Conservation (phyloP, 257 asterid species). For the Solanum rostratum region DNA sequence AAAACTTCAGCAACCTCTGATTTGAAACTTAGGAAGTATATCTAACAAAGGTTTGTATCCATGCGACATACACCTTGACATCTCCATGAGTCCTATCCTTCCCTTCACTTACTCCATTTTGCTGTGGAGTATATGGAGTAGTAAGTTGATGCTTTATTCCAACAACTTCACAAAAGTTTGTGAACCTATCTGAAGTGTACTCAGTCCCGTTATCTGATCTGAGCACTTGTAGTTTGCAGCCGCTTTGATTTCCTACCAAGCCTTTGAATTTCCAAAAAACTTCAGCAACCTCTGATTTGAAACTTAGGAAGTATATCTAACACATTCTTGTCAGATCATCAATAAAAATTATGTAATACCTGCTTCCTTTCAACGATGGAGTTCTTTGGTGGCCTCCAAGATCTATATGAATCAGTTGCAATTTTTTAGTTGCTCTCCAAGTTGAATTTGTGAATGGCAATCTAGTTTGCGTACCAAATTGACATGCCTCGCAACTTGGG, state of each 20-base stretch:
- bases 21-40: too few relatives aligned
- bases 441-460: background rate
- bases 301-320: background rate
- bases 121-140: background rate
- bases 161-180: background rate
- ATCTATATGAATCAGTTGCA: background rate
- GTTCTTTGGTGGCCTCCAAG: background rate
- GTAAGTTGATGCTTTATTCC: slow-evolving; percentile 1
- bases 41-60: too few relatives aligned
- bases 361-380: background rate
- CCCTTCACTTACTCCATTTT: slow-evolving; percentile 6
- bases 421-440: background rate
- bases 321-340: background rate
- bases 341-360: background rate
- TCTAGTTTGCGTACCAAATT: background rate
- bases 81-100: background rate
- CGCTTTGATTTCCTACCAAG: too few relatives aligned
- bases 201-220: background rate
- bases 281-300: background rate
- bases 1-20: too few relatives aligned
- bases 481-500: background rate
- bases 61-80: background rate
- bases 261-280: too few relatives aligned
- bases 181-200: background rate
- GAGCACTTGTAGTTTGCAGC: too few relatives aligned